Evolutionary conservation across 139 green algal species (phyloP), one percentile per base, ranked within the genome.

Genomic region (Chara braunii): DNA sequence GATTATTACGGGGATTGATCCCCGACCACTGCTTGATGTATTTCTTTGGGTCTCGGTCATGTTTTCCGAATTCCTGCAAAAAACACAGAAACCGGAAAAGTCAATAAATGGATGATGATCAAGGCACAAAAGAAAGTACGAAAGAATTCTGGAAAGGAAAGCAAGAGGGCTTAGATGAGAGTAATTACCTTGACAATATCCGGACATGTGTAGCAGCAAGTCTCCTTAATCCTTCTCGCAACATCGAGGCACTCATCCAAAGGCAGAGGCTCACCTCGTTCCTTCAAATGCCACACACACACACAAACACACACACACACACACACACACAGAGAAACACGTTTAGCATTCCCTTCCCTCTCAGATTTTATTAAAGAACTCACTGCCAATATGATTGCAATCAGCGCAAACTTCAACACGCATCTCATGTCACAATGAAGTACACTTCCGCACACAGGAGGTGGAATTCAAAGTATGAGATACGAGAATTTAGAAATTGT

Each of bases 201-300:
- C 24, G 68, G 54, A 34, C 78, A 85, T 24, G 82, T 79, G 63
- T 90, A 92, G 59, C 75, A 80, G 72, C 87, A 71, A 26, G 72
- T 50, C 64, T 93, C 86, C 69, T 93, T 93, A 37, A 90, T 74
- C 12, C 37, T 42, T 1, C 72, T 54, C 0, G 85, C 86, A 6
- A 83, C 78, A 6, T 88, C 81, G 53, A 86, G 51, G 0, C 77
- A 82, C 45, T 83, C 44, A 0, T 92, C 81, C 7, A 77, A 62
- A 0, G 82, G 85, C 8, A 91, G 51, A 5, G 70, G 33, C 60
- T 86, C 84, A 0, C 84, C 84, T 8, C 76, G 55, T 6, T 85
- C 74, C 61, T 70, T 48, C 40, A 5, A 65, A n/a, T n/a, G n/a
- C 52, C 52, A 59, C 6, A 11, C 12, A 57, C 45, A 56, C 45